These are phyloP conservation scores for Plasmodium adleri DNA, from an alignment of 169 alveolate species.

Conservation along the genomic window DNA sequence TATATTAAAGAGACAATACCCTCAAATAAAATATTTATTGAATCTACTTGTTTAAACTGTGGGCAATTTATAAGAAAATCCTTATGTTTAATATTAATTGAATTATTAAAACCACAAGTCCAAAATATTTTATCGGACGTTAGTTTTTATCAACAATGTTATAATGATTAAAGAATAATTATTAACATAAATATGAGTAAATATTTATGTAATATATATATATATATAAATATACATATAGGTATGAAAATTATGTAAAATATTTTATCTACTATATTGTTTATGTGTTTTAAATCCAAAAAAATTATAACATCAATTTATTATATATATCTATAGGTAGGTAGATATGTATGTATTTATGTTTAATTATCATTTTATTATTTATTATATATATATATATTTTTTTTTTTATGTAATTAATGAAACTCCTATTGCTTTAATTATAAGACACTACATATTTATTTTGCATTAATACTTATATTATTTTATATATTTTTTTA, in stretches of 20 bases:
- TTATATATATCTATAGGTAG: background rate
- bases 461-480: no score
- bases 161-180: conserved; percentile 30
- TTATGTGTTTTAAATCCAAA: background rate
- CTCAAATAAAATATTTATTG: conserved; percentile 2
- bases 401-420: background rate
- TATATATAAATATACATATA: background rate
- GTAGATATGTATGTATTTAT: background rate
- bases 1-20: conserved; percentile 36
- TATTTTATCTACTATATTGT: background rate
- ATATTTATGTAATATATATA: no score
- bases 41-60: conserved; percentile 44
- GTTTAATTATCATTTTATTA: no score
- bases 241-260: background rate
- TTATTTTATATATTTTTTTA: no score
- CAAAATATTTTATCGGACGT: conserved; percentile 63
- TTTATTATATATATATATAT: background rate
- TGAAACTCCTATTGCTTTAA: no score
- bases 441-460: no score
- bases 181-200: background rate
- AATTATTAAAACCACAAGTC: conserved; percentile 63
- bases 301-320: background rate
- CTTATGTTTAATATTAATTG: conserved; percentile 58
- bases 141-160: conserved; percentile 67
- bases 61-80: conserved; percentile 69